Percentiles rank a stretch among this genome's conserved stretches.
phyloP scores from a whole-genome alignment of 352 stramenopile species.

The Phytophthora cactorum region DNA sequence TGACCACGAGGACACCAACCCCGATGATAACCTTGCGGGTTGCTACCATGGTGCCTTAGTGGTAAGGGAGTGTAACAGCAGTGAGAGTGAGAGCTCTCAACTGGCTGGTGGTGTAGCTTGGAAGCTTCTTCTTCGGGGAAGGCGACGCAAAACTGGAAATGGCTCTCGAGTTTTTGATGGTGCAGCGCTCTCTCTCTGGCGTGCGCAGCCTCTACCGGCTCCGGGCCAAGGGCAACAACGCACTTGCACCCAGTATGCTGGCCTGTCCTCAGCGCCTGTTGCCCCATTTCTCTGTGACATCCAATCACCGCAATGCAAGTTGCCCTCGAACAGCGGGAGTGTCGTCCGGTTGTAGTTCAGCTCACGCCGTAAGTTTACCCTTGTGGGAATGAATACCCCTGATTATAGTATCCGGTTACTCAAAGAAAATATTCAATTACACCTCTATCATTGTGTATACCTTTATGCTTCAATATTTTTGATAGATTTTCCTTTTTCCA shows the following conservation, averaged over 20 bases:
- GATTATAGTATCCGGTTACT: no score
- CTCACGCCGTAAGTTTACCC: constrained; percentile 1
- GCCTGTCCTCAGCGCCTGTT: constrained; percentile 22
- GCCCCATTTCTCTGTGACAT: constrained; percentile 19
- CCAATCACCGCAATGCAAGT: constrained; percentile 20
- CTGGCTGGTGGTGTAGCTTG: constrained; percentile 26
- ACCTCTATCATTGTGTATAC: neutral
- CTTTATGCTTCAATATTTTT: neutral
- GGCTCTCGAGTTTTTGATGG: neutral
- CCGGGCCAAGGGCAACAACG: neutral
- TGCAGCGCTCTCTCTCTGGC: constrained; percentile 9
- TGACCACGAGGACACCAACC: constrained; percentile 69
- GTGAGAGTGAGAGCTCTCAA: constrained; percentile 12
- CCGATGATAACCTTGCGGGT: constrained; percentile 71
- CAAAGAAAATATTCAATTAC: no score
- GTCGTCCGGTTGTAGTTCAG: constrained; percentile 18
- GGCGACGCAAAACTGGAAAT: constrained; percentile 37
- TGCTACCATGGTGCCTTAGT: constrained; percentile 36
- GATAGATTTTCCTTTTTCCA: neutral
- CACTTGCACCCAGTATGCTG: constrained; percentile 26
- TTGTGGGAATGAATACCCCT: neutral
- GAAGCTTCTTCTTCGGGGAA: constrained; percentile 13
- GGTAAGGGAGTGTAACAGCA: constrained; percentile 20
- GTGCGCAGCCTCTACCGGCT: constrained; percentile 16
- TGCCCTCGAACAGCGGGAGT: constrained; percentile 27